Conservation (phyloP, 768 basidiomycete genomes). For the Pulveroboletus sp. region DNA sequence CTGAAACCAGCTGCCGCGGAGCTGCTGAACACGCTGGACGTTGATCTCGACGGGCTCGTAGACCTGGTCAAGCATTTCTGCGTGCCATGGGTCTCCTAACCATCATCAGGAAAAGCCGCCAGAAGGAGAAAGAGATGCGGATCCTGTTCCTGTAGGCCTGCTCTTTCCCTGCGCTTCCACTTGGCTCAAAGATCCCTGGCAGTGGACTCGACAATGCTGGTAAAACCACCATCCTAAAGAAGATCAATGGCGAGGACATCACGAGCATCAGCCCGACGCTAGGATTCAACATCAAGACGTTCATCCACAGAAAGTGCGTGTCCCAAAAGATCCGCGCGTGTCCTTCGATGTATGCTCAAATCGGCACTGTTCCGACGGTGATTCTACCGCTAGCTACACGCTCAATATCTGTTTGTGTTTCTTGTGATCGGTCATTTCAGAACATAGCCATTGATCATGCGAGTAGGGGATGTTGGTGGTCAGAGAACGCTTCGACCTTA, state of each 20-base stretch:
- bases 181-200: constrained; percentile 18
- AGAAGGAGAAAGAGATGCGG: constrained; percentile 95
- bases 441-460: constrained; percentile 76
- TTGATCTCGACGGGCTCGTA: too few relatives aligned
- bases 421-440: neutral
- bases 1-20: neutral
- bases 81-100: constrained; percentile 84
- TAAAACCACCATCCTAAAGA: constrained; percentile 97
- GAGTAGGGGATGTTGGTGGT: constrained; percentile 94
- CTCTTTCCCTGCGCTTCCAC: constrained; percentile 3
- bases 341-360: constrained; percentile 13
- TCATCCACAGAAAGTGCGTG: constrained; percentile 79
- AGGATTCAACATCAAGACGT: constrained; percentile 99
- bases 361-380: constrained; percentile 18
- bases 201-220: constrained; percentile 98
- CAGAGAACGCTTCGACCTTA: constrained; percentile 94
- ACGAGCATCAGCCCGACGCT: constrained; percentile 85
- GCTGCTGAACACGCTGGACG: too few relatives aligned
- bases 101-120: constrained; percentile 92
- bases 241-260: constrained; percentile 90
- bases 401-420: constrained; percentile 39
- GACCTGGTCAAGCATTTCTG: neutral
- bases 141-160: constrained; percentile 79
- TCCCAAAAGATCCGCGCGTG: constrained; percentile 17
- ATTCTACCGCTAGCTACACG: constrained; percentile 34